A percentile compares a stretch with the other conserved stretches of the same genome.
These are phyloP conservation scores for Termitomyces sp. DNA, from an alignment of 768 basidiomycete species.

Conservation along the genomic window DNA sequence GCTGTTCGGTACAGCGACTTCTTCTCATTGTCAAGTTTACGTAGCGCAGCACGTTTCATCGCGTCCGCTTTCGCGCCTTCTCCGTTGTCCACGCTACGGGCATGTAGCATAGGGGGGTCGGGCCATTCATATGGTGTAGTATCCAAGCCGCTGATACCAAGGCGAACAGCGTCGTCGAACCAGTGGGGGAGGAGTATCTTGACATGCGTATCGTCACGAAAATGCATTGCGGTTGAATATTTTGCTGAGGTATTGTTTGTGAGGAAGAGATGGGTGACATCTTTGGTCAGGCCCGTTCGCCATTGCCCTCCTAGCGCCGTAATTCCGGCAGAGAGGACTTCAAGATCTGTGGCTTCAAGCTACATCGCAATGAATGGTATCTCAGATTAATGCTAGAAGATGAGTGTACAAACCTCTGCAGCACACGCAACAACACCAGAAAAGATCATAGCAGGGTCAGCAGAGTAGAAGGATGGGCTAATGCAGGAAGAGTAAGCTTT, in stretches of 20 bases:
- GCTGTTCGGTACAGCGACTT: slow-evolving; percentile 27
- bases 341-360: slow-evolving; percentile 63
- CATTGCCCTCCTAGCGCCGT: slow-evolving; percentile 79
- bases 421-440: slow-evolving; percentile 78
- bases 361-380: slow-evolving; percentile 19
- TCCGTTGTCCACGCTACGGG: slow-evolving; percentile 19
- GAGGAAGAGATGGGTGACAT: slow-evolving; percentile 86
- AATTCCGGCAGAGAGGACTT: slow-evolving; percentile 71
- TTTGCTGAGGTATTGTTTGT: slow-evolving; percentile 48
- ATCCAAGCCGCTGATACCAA: slow-evolving; percentile 48
- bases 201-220: slow-evolving; percentile 54
- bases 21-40: slow-evolving; percentile 29
- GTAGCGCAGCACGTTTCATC: slow-evolving; percentile 13
- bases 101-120: slow-evolving; percentile 50
- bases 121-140: slow-evolving; percentile 71
- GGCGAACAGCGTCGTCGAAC: slow-evolving; percentile 77
- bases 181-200: slow-evolving; percentile 84
- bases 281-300: slow-evolving; percentile 70
- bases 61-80: slow-evolving; percentile 13
- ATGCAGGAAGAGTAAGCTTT: background rate
- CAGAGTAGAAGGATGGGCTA: slow-evolving; percentile 64
- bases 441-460: slow-evolving; percentile 76
- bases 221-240: slow-evolving; percentile 53
- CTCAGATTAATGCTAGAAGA: background rate
- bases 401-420: slow-evolving; percentile 46